These are phyloP conservation scores for Alopecurus myosuroides DNA, from an alignment of 176 grass and related monocot genomes.

Conservation along the genomic window DNA sequence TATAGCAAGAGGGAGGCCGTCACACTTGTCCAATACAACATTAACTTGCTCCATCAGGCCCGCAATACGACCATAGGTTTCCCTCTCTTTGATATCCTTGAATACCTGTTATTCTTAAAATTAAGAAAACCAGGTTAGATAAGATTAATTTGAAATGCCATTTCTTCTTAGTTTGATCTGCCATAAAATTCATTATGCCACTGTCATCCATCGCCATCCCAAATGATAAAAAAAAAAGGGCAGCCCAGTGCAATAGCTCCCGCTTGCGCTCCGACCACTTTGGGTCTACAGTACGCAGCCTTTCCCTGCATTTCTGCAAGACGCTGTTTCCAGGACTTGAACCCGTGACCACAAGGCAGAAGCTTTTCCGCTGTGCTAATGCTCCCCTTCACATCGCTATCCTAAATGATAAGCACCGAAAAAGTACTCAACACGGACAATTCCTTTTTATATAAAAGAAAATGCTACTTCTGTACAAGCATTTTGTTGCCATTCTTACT, in stretches of 20 bases:
- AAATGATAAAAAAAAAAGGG: no score
- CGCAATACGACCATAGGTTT: neutral
- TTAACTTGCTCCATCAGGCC: neutral
- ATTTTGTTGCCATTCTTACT: neutral
- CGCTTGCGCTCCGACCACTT: no score
- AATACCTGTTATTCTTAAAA: neutral
- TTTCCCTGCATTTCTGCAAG: no score
- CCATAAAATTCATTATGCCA: neutral
- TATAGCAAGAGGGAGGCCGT: conserved; percentile 32
- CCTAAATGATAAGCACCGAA: neutral
- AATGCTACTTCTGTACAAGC: neutral
- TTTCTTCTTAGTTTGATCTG: neutral
- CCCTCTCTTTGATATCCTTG: neutral
- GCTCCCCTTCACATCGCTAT: no score
- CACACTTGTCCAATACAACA: conserved; percentile 13
- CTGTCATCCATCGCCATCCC: neutral
- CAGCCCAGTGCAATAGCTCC: no score
- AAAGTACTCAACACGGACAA: neutral
- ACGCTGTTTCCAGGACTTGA: no score
- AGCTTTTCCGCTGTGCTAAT: no score
- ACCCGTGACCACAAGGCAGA: no score
- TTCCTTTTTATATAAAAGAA: neutral
- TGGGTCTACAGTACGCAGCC: no score
- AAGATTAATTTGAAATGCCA: neutral
- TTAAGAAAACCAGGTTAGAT: neutral